Evolutionary conservation across 2,329 filamentous ascomycete genomes (phyloP), one percentile per base, ranked within the genome.

Genomic region (Cordyceps pruinosa): DNA sequence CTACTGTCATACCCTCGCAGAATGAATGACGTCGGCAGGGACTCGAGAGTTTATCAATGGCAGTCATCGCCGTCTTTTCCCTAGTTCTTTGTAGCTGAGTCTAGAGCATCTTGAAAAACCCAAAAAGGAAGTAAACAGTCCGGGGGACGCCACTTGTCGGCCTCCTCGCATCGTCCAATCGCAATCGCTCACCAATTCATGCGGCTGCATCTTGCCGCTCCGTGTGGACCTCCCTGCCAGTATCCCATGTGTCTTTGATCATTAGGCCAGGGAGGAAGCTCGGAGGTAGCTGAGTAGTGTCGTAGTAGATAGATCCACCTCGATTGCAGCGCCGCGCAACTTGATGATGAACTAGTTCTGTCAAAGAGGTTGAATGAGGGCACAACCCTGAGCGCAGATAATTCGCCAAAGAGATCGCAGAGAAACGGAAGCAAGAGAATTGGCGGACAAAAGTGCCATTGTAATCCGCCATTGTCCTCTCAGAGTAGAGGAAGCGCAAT

Each of bases 181-280:
- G 44, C 21, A n/a, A n/a, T n/a, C n/a, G n/a, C 26, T 34, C 50
- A 3, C 19, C 4, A 39, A 26, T 17, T n/a, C 44, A 48, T 39
- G 30, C 42, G 53, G 35, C 15, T 42, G 45, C 45, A 42, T 42
- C 37, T 45, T 25, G 53, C 53, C 35, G 35, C 39, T 54, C 51
- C 21, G 19, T 49, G 53, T 56, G 53, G 53, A 49, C 37, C 44
- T 42, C 13, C n/a, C n/a, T n/a, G n/a, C n/a, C n/a, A 34, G 42
- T 56, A 56, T 56, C 42, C 34, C 53, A 42, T 19, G 34, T 56
- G 53, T 56, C 45, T 56, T 46, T 56, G 53, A 56, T 56, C 10
- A 41, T 41, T 55, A 42, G 44, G 35, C 44, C 19, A 56, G 53
- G 53, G 53, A 48, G 48, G 44, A 26, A 32, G 19, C 5, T 48